Conservation (phyloP, 305 asterid genomes). For the Striga hermonthica region DNA sequence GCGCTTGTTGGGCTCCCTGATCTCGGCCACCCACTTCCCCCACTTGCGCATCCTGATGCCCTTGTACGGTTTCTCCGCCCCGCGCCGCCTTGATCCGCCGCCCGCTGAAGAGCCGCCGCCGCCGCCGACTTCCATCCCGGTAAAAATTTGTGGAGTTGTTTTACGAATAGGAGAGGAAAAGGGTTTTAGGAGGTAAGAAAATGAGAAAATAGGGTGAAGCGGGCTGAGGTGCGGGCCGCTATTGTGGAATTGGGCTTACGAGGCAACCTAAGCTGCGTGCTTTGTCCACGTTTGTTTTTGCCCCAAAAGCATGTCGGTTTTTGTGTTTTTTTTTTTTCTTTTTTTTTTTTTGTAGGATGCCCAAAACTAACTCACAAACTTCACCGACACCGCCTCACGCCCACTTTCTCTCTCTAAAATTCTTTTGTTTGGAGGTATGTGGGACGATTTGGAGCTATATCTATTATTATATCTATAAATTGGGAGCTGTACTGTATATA, state of each 20-base stretch:
- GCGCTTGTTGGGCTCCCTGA: slow-evolving; percentile 85
- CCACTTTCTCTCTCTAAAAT: background rate
- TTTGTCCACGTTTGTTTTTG: background rate
- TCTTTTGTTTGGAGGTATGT: background rate
- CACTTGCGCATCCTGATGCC: slow-evolving; percentile 98
- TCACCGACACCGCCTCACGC: slow-evolving; percentile 7
- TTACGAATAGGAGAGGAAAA: background rate
- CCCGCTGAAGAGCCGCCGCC: background rate
- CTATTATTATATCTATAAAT: background rate
- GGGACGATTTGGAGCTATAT: background rate
- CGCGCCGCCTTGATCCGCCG: background rate
- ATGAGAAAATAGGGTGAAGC: background rate
- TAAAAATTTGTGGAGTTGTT: background rate
- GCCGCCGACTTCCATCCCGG: background rate
- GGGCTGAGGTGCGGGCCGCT: background rate
- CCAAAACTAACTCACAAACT: background rate
- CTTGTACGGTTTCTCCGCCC: slow-evolving; percentile 59
- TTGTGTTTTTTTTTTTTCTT: no score
- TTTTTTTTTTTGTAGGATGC: background rate
- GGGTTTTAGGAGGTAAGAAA: background rate
- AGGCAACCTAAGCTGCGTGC: background rate
- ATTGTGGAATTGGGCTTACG: background rate
- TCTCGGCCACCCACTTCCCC: slow-evolving; percentile 99
- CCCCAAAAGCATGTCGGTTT: background rate
- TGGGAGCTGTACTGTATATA: no score